Evolutionary conservation across 768 basidiomycete species (phyloP).

Genomic region (Boletus huronensis): DNA sequence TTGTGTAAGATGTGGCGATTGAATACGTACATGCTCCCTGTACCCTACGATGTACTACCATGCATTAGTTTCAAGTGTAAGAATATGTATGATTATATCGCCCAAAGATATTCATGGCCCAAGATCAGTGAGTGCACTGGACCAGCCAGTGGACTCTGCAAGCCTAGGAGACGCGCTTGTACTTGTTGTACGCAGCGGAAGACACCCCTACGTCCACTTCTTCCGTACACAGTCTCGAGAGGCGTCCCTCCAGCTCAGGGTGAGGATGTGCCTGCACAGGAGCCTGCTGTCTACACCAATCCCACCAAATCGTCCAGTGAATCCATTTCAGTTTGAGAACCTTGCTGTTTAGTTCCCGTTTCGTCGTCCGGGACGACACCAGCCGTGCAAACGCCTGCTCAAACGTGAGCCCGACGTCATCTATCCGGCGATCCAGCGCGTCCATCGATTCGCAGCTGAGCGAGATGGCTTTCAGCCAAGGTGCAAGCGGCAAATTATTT

Average conservation of each 20-base stretch:
- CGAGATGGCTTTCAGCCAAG: slow-evolving; percentile 30
- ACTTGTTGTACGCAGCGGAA: slow-evolving; percentile 29
- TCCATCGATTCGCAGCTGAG: slow-evolving; percentile 29
- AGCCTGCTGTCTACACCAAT: slow-evolving; percentile 22
- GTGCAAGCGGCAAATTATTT: slow-evolving; percentile 20
- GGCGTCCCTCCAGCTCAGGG: slow-evolving; percentile 25
- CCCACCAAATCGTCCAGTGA: slow-evolving; percentile 33
- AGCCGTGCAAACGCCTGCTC: slow-evolving; percentile 24
- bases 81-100: slow-evolving; percentile 9
- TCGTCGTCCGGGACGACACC: slow-evolving; percentile 26
- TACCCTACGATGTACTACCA: slow-evolving; percentile 10
- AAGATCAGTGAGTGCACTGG: not conserved
- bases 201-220: slow-evolving; percentile 32
- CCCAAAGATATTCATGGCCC: not conserved
- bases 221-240: slow-evolving; percentile 19
- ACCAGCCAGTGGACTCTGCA: slow-evolving; percentile 9
- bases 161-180: slow-evolving; percentile 29
- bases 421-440: slow-evolving; percentile 19
- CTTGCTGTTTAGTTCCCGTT: slow-evolving; percentile 21
- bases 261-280: slow-evolving; percentile 19
- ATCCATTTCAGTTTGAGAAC: slow-evolving; percentile 30
- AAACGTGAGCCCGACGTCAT: slow-evolving; percentile 26
- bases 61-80: slow-evolving; percentile 22
- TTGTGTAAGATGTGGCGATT: slow-evolving; percentile 3
- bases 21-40: not conserved